Percentiles rank a stretch among this genome's conserved stretches.
Conservation (phyloP, 345 rosid genomes). For the Citrus sp. region DNA sequence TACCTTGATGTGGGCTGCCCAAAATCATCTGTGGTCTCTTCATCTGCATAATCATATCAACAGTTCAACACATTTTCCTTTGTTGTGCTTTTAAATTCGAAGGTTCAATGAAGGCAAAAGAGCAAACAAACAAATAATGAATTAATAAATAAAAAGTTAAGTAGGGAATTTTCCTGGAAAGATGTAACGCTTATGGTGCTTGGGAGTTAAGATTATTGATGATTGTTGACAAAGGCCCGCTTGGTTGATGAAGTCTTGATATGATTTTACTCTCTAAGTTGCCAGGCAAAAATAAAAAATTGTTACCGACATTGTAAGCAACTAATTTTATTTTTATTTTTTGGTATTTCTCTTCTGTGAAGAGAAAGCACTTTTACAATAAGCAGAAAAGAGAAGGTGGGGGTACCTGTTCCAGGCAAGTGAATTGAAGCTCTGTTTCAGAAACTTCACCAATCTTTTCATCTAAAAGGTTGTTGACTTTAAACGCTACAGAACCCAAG, state of each 20-base stretch:
- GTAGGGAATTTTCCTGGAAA: slow-evolving; percentile 52
- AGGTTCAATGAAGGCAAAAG: neutral
- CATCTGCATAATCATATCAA: slow-evolving; percentile 25
- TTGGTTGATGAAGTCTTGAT: slow-evolving; percentile 45
- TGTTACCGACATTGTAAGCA: too few relatives aligned
- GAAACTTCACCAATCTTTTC: slow-evolving; percentile 50
- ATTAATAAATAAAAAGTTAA: too few relatives aligned
- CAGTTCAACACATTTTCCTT: neutral
- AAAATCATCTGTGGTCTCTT: slow-evolving; percentile 8
- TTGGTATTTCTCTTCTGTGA: too few relatives aligned
- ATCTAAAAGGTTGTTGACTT: slow-evolving; percentile 48
- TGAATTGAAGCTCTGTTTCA: slow-evolving; percentile 45
- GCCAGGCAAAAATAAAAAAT: neutral
- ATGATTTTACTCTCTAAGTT: slow-evolving; percentile 47
- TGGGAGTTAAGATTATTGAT: slow-evolving; percentile 38
- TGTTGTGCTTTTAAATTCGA: neutral
- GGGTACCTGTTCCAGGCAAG: slow-evolving; percentile 60
- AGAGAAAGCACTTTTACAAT: neutral
- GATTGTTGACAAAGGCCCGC: slow-evolving; percentile 54
- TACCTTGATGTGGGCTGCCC: neutral
- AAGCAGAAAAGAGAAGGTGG: neutral
- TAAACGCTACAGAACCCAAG: slow-evolving; percentile 77
- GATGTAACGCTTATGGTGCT: slow-evolving; percentile 60
- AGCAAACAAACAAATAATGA: too few relatives aligned
- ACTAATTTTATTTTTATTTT: too few relatives aligned